These are phyloP conservation scores for Aspergillus taichungensis DNA, from an alignment of 495 filamentous ascomycete genomes.

Conservation along the genomic window DNA sequence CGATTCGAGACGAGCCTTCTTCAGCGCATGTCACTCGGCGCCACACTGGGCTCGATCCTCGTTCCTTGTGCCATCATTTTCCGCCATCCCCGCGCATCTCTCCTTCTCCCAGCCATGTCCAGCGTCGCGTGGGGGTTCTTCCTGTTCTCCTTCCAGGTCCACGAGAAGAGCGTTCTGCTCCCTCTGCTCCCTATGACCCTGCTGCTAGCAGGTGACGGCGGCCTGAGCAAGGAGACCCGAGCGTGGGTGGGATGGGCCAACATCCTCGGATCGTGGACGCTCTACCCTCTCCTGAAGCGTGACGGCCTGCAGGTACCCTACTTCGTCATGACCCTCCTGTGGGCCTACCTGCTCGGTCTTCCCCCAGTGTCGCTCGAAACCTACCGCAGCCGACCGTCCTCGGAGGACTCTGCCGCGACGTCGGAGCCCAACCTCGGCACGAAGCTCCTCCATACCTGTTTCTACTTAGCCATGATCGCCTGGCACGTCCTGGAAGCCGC, in stretches of 20 bases:
- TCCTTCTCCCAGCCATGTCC: slow-evolving; percentile 71
- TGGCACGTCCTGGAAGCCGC: slow-evolving; percentile 74
- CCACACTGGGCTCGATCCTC: slow-evolving; percentile 66
- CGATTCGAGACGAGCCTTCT: slow-evolving; percentile 56
- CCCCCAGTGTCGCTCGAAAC: slow-evolving; percentile 64
- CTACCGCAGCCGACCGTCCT: slow-evolving; percentile 41
- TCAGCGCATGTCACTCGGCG: slow-evolving; percentile 65
- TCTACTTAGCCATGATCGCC: slow-evolving; percentile 65
- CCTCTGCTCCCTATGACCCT: slow-evolving; percentile 89
- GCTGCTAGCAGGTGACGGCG: slow-evolving; percentile 66
- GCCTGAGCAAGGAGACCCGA: slow-evolving; percentile 62
- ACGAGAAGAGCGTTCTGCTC: slow-evolving; percentile 91
- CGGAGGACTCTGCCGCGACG: slow-evolving; percentile 28
- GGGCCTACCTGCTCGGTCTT: slow-evolving; percentile 83
- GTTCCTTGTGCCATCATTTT: slow-evolving; percentile 74
- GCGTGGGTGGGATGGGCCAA: slow-evolving; percentile 94
- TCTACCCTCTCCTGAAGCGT: slow-evolving; percentile 81
- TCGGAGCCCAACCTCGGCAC: slow-evolving; percentile 43
- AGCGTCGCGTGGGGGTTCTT: slow-evolving; percentile 93
- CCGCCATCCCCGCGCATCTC: slow-evolving; percentile 61
- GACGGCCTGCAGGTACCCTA: slow-evolving; percentile 83
- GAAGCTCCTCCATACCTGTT: slow-evolving; percentile 58
- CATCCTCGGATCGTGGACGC: slow-evolving; percentile 82
- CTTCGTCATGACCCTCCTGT: slow-evolving; percentile 69
- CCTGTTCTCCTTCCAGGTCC: slow-evolving; percentile 92